Base-by-base conservation (phyloP, 2,329 filamentous ascomycete genomes). In the Cytospora leucostoma region DNA sequence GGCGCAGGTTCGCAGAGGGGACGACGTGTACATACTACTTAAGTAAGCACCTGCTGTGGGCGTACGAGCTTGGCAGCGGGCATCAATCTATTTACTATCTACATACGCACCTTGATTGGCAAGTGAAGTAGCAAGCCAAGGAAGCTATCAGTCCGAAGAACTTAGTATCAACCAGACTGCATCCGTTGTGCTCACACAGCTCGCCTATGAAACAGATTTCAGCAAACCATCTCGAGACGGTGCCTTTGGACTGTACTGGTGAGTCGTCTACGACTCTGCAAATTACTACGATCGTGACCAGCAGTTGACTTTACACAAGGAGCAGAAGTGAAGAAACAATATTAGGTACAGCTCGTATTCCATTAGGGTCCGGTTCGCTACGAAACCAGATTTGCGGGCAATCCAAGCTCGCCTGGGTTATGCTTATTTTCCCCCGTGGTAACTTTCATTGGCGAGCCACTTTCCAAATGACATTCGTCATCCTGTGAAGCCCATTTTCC, bases 401-500 rank as follows among this genome's bases (percentile, higher is more conserved):
- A 47, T 10, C 44, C n/a, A 12, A 19, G 11, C 27, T 27, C 44
- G 21, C n/a, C 4, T 21, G 44, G 19, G 19, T 19, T 13, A 2
- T 47, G 44, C 13, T 49, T 49, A 34, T 52, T 38, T 32, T 38
- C n/a, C 37, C 33, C 38, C 35, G 50, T 61, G 47, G 37, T 34
- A 19, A 33, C 49, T 34, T 55, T 53, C 50, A 56, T 44, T 53
- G 54, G 15, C 49, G 21, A 37, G 34, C 56, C 35, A 60, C 47
- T 61, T 65, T 63, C 63, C 63, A 65, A 33, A 49, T 32, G 27
- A 63, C 38, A 38, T 65, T 63, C 19, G 60, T 54, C 60, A 59
- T 54, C 53, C 56, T 27, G 11, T 37, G 49, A 19, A 37, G 37
- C 21, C n/a, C 52, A 13, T 44, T 50, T 7, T 44, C 35, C 50